These are phyloP conservation scores for Austroboletus festivus DNA, from an alignment of 768 basidiomycete genomes.

Conservation along the genomic window DNA sequence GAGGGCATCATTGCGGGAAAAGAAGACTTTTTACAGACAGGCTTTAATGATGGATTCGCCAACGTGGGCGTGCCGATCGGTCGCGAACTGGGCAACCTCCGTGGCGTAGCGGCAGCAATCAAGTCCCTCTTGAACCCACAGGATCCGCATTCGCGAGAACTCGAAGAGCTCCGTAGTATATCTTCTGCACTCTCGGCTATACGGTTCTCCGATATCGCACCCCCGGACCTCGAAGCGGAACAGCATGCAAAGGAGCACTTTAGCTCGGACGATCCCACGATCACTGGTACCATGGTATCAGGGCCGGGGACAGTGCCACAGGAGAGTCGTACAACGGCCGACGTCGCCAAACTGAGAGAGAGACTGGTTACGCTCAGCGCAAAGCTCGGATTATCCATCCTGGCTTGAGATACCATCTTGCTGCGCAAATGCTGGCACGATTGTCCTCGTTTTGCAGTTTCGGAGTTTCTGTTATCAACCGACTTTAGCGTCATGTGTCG, in stretches of 20 bases:
- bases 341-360: conserved; percentile 38
- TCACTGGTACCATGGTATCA: conserved; percentile 41
- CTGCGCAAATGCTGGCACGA: background rate
- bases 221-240: conserved; percentile 74
- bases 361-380: conserved; percentile 32
- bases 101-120: conserved; percentile 68
- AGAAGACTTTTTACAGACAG: conserved; percentile 79
- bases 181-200: conserved; percentile 54
- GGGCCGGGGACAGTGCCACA: conserved; percentile 5
- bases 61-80: conserved; percentile 70
- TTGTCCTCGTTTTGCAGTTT: background rate
- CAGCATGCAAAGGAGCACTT: conserved; percentile 70
- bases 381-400: conserved; percentile 32
- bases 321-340: conserved; percentile 37
- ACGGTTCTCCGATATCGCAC: conserved; percentile 68
- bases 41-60: conserved; percentile 87
- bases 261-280: conserved; percentile 31
- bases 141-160: conserved; percentile 3
- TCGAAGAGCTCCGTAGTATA: conserved; percentile 52
- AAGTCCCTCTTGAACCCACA: conserved; percentile 50
- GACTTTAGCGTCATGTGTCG: background rate
- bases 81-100: conserved; percentile 69
- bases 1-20: conserved; percentile 95
- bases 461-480: background rate
- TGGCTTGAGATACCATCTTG: background rate